phyloP scores from a whole-genome alignment of 352 stramenopile genomes.

The Phytophthora megakarya region DNA sequence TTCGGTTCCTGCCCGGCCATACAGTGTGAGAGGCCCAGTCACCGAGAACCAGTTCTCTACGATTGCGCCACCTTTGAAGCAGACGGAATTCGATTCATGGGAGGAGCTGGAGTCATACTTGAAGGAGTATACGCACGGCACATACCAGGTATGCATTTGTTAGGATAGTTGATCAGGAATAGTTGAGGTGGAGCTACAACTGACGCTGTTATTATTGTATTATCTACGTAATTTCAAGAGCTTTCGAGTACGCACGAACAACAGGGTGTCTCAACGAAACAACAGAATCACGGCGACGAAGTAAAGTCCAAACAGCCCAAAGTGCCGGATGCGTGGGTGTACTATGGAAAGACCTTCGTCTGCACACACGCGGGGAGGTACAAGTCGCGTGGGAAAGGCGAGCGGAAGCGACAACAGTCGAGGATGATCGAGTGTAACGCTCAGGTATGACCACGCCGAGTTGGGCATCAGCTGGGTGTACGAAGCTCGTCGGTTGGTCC shows the following conservation, averaged over 20 bases:
- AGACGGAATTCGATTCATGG: constrained; percentile 5
- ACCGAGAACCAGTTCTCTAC: background rate
- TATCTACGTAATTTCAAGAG: background rate
- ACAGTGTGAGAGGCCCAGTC: background rate
- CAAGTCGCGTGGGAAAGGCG: background rate
- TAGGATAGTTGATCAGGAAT: no score
- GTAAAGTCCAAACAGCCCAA: no score
- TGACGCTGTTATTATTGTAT: background rate
- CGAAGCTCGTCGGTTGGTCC: no score
- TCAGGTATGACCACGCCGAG: no score
- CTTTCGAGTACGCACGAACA: background rate
- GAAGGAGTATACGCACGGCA: background rate
- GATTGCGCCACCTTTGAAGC: background rate
- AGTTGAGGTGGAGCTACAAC: no score
- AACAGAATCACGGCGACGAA: background rate
- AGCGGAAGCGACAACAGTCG: background rate
- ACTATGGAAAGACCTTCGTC: background rate
- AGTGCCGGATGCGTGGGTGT: background rate
- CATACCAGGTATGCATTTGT: constrained; percentile 12
- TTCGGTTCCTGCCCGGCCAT: no score
- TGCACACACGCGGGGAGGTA: background rate
- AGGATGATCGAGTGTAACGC: no score
- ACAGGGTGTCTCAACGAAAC: background rate
- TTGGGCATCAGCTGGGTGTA: no score
- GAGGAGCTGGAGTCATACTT: background rate